Conservation (phyloP, 2,329 filamentous ascomycete species). For the Ophiocordyceps camponoti-leonardi region DNA sequence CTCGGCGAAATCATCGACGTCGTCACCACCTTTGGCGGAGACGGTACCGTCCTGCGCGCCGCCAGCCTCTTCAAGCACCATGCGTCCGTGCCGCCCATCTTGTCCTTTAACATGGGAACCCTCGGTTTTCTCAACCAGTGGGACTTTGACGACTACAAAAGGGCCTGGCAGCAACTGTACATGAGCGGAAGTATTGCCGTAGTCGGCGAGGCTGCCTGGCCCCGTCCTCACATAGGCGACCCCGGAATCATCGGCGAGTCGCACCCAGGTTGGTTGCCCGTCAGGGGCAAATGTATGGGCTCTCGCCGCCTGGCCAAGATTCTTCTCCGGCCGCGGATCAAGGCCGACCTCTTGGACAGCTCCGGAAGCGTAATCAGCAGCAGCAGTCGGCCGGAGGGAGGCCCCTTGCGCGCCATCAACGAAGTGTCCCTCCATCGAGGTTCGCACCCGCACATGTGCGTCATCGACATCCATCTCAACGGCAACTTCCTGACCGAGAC, state of each 20-base stretch:
- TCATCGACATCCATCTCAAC: conserved; percentile 83
- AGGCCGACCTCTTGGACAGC: conserved; percentile 67
- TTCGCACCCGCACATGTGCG: conserved; percentile 72
- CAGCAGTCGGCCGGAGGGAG: conserved; percentile 18
- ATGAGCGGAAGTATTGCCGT: conserved; percentile 49
- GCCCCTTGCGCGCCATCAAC: conserved; percentile 61
- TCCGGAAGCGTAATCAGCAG: conserved; percentile 43
- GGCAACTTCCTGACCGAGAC: conserved; percentile 83
- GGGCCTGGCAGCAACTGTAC: conserved; percentile 82
- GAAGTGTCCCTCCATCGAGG: conserved; percentile 90
- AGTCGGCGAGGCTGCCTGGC: conserved; percentile 23
- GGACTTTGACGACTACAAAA: conserved; percentile 87
- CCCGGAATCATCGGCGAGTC: conserved; percentile 8
- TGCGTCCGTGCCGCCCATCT: conserved; percentile 67
- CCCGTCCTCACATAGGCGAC: conserved; percentile 8
- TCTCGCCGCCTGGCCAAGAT: conserved; percentile 58
- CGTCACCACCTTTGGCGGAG: conserved; percentile 78
- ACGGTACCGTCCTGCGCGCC: conserved; percentile 27
- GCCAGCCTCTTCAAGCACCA: conserved; percentile 54
- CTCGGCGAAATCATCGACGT: conserved; percentile 74
- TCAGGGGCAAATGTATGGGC: conserved; percentile 70
- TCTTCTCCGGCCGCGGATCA: conserved; percentile 70
- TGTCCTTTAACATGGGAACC: conserved; percentile 95
- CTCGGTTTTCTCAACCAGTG: conserved; percentile 91
- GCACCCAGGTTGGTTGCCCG: conserved; percentile 45